Base-by-base conservation (phyloP, 2,329 filamentous ascomycete species). In the Phyllachora maydis region DNA sequence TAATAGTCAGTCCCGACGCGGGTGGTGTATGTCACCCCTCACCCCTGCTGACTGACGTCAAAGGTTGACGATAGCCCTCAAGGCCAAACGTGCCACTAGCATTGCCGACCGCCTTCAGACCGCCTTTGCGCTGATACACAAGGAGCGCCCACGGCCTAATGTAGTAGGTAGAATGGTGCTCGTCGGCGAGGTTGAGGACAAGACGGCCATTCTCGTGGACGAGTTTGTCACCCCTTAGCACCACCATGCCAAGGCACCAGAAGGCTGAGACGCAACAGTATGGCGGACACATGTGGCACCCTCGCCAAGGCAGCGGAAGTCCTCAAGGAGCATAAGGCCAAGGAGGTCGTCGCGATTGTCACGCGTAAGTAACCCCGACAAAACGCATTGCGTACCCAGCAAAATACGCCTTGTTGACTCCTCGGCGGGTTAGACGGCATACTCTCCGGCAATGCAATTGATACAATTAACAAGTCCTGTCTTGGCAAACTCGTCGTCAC, bases 1-100 rank as follows among this genome's bases (percentile, higher is more conserved):
- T 93, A 32, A 91, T 95, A 37, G 85, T 95, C 35, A 88, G 77
- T 35, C 85, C 85, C 3, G 85, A 95, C 51, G 85, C 85, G 6
- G 85, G 85, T 36, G 85, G 85, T 41, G 85, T 83, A 24, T 95
- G 93, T 56, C 70, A 79, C 65, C 70, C 47, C 38, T 51, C 36
- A 18, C 24, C 11, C 22, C 25, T 23, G 11, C n/a, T 14, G 10
- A n/a, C 11, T 16, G 5, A 15, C 9, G 8, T 5, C 9, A 10
- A 9, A 17, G n/a, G 15, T 11, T 23, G 15, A 21, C 19, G 19
- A 18, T 16, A 17, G 17, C 23, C 11, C 11, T 14, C 21, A 18
- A 13, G 24, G 22, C 16, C 13, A 18, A 29, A 34, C 68, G 73
- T 47, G 85, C 83, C 19, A 92, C 85, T 6, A 81, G 76, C 8